These are phyloP conservation scores for Mortierella sp. DNA, from an alignment of 371 early-diverging fungal genomes.

Conservation along the genomic window DNA sequence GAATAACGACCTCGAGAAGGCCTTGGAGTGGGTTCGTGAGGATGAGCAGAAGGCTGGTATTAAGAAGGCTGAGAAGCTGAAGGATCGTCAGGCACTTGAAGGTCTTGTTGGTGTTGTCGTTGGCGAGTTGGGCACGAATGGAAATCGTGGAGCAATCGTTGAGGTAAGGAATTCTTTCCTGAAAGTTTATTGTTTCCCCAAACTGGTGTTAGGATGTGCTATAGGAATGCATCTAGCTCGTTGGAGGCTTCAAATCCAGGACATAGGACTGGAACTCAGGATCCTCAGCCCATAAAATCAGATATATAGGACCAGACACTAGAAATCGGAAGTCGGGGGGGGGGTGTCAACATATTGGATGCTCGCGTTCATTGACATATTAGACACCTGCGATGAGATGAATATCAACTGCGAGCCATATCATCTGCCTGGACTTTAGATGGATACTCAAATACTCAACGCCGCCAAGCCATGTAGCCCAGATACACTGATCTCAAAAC, in stretches of 20 bases:
- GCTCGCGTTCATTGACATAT: too few relatives aligned
- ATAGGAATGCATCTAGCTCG: not conserved
- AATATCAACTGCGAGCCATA: too few relatives aligned
- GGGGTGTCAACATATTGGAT: too few relatives aligned
- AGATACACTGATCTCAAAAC: too few relatives aligned
- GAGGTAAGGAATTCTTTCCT: slow-evolving; percentile 58
- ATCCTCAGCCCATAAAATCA: too few relatives aligned
- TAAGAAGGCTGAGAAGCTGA: slow-evolving; percentile 81
- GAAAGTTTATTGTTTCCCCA: not conserved
- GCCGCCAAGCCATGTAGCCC: too few relatives aligned
- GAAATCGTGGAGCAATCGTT: slow-evolving; percentile 68
- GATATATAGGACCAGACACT: too few relatives aligned
- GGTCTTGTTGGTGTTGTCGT: slow-evolving; percentile 80
- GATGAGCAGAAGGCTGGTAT: slow-evolving; percentile 77
- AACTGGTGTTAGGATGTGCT: not conserved
- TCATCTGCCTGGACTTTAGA: too few relatives aligned
- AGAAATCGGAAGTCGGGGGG: too few relatives aligned
- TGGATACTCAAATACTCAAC: too few relatives aligned
- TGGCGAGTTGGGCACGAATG: slow-evolving; percentile 52
- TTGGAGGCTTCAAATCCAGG: not conserved
- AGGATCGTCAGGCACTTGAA: slow-evolving; percentile 68
- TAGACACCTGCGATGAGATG: too few relatives aligned
- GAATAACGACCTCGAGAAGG: slow-evolving; percentile 80
- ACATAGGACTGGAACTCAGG: too few relatives aligned
- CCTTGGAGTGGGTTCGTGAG: slow-evolving; percentile 84